Conservation (phyloP, 352 stramenopile genomes). For the Phytophthora tentaculata region DNA sequence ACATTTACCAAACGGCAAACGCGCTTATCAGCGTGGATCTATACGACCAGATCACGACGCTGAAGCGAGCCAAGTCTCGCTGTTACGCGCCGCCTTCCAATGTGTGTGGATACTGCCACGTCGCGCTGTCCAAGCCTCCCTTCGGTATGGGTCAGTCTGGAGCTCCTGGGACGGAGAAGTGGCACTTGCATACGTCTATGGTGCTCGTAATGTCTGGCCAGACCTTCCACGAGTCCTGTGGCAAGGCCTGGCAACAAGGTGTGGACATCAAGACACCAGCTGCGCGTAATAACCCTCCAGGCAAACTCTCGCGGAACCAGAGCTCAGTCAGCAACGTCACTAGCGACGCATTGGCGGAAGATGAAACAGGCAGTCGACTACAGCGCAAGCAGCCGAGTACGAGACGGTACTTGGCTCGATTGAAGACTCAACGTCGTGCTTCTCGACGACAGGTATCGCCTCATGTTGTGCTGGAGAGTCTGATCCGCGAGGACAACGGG, state of each 20-base stretch:
- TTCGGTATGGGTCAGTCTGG: slow-evolving; percentile 87
- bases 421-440: slow-evolving; percentile 76
- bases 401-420: slow-evolving; percentile 73
- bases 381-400: slow-evolving; percentile 85
- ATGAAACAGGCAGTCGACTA: slow-evolving; percentile 60
- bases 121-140: slow-evolving; percentile 79
- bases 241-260: slow-evolving; percentile 84
- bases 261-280: slow-evolving; percentile 63
- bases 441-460: slow-evolving; percentile 69
- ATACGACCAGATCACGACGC: slow-evolving; percentile 83
- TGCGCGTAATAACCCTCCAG: slow-evolving; percentile 25
- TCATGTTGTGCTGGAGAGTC: slow-evolving; percentile 81
- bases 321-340: slow-evolving; percentile 49
- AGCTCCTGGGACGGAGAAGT: slow-evolving; percentile 71
- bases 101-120: slow-evolving; percentile 82
- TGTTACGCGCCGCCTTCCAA: slow-evolving; percentile 80
- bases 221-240: slow-evolving; percentile 88
- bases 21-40: slow-evolving; percentile 84
- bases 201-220: slow-evolving; percentile 81
- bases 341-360: slow-evolving; percentile 34
- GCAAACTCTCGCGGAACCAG: slow-evolving; percentile 48
- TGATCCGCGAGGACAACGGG: slow-evolving; percentile 80
- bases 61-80: slow-evolving; percentile 77
- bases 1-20: slow-evolving; percentile 90
- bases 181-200: slow-evolving; percentile 86